Base-by-base conservation (phyloP, 768 basidiomycete genomes). In the Boletus rubroflammeus region DNA sequence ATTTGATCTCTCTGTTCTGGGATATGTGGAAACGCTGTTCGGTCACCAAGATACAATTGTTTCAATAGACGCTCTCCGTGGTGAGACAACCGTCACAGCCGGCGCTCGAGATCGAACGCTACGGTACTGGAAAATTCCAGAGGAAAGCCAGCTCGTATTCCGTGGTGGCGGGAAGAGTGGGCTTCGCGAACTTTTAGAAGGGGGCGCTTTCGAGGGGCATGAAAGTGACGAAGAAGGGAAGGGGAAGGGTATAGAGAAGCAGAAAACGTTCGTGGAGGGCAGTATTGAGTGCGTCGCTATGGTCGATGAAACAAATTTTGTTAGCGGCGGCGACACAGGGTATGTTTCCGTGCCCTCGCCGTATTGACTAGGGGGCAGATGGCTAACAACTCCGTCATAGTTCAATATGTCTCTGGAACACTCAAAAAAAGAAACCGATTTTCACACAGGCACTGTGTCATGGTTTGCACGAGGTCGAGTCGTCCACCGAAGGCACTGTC, bases 271-370 rank as follows among this genome's bases (percentile, higher is more conserved):
- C 62, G 75, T 93, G 9, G 97, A 98, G 68, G 96, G 94, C 0
- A 93, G 90, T 62, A 76, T 98, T 47, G 95, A 98, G 52, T 88
- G 86, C 60, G 87, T 96, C 15, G 86, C 90, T 14, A 94, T 98
- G 94, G 78, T 99, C 50, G 97, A 99, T 69, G 96, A 98, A 73
- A 82, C 81, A 32, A 91, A 86, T 6, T 95, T 98, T 67, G 72
- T 98, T 35, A 95, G 85, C 58, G 96, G 96, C 1, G 97, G 97
- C 5, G 95, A 99, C 69, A 95, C 90, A 65, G 97, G 96, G 94
- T 94, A 69, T 56, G 88, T 46, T 35, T 44, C 28, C 23, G 6
- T 52, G 32, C 36, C 40, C 41, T 47, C 55, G 38, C 25, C 15
- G 10, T 49, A 17, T 36, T 47, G 31, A 25, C 50, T 21, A 28